Percentiles rank a stretch among this genome's conserved stretches.
phyloP scores from a whole-genome alignment of 2,329 filamentous ascomycete genomes.

The Colletotrichum musicola region DNA sequence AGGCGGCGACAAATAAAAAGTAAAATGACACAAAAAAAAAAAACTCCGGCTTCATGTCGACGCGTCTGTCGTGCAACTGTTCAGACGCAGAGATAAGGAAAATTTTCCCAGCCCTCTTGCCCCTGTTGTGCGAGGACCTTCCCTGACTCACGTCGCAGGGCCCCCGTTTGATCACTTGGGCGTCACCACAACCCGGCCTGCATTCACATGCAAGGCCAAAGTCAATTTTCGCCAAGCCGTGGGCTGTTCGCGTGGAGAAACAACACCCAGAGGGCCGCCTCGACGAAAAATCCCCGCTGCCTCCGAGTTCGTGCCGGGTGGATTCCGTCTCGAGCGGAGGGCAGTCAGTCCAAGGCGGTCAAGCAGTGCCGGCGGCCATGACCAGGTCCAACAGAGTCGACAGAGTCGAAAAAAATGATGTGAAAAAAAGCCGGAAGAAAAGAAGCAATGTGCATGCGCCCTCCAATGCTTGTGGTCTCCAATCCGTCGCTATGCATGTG shows the following conservation, averaged over 20 bases:
- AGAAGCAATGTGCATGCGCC: constrained; percentile 24
- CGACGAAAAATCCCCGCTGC: constrained; percentile 16
- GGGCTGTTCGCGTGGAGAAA: constrained; percentile 21
- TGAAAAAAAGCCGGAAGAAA: not conserved
- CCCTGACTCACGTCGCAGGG: constrained; percentile 30
- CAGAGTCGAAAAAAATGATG: not conserved
- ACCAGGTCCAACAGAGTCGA: not conserved
- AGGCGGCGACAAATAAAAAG: constrained; percentile 6
- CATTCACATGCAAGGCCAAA: constrained; percentile 33
- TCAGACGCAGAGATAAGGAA: constrained; percentile 19
- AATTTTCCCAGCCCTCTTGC: constrained; percentile 2
- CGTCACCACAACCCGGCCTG: constrained; percentile 29
- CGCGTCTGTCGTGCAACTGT: constrained; percentile 10
- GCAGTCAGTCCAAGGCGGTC: not conserved
- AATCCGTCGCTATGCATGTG: constrained; percentile 39
- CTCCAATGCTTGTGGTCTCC: constrained; percentile 33
- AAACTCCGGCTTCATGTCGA: constrained; percentile 23
- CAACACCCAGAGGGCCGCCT: constrained; percentile 6
- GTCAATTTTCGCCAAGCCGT: constrained; percentile 24
- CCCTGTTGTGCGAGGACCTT: constrained; percentile 11
- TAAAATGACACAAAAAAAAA: not conserved
- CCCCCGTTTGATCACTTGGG: constrained; percentile 26
- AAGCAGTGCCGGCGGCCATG: not conserved
- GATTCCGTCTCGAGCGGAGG: not conserved
- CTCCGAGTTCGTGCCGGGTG: constrained; percentile 29